A percentile compares a stretch with the other conserved stretches of the same genome.
phyloP scores from a whole-genome alignment of 805 yeast genomes.

The Myxozyma neglecta region DNA sequence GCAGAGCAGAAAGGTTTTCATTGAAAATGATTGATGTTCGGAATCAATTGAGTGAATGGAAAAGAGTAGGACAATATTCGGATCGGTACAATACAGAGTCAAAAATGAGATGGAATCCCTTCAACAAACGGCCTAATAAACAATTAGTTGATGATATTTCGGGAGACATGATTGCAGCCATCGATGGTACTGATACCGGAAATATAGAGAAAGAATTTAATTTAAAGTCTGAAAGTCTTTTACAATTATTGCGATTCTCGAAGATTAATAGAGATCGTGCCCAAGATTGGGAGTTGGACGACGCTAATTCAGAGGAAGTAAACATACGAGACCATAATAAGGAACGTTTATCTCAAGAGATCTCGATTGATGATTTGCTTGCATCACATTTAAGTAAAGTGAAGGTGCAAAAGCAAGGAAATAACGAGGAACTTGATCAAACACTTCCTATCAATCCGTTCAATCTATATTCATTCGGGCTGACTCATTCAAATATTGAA shows the following conservation, averaged over 20 bases:
- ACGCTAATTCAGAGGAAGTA: not conserved
- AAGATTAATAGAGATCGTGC: not conserved
- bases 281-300: conserved; percentile 10
- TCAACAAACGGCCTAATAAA: not conserved
- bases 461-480: not conserved
- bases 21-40: not conserved
- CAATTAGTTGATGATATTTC: no score
- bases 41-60: conserved; percentile 1
- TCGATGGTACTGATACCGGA: not conserved
- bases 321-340: no score
- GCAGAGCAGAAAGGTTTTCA: not conserved
- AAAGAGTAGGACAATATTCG: not conserved
- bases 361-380: conserved; percentile 4
- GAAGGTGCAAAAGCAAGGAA: not conserved
- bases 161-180: not conserved
- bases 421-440: not conserved
- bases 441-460: conserved; percentile 8
- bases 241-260: not conserved
- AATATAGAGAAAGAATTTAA: no score
- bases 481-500: not conserved
- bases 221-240: not conserved
- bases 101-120: conserved; percentile 12
- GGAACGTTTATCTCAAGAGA: not conserved
- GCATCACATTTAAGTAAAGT: not conserved
- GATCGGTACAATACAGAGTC: not conserved